Base-by-base conservation (phyloP, 1,139 yeast species). In the Kluyveromyces sp. region DNA sequence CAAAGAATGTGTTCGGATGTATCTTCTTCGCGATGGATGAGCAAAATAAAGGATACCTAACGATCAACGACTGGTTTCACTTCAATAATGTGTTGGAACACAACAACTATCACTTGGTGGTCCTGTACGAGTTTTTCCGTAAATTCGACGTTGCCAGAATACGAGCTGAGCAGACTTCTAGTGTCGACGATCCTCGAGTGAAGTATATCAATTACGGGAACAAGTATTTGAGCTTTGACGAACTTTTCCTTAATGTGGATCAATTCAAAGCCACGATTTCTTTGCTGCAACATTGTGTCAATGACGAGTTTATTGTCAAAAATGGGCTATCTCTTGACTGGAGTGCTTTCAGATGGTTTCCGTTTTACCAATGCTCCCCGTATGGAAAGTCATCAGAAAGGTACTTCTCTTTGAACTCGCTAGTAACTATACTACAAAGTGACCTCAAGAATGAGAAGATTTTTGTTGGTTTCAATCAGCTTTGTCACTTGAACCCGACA, bases 11-110 rank as follows among this genome's bases (percentile, higher is more conserved):
- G 0, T 67, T 68, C 51, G 75, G 75, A 11, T 55, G 83, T 48
- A 74, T 83, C 43, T 83, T 79, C 56, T 68, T 81, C 44, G 73
- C 82, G 33, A 79, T 86, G 20, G 92, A 83, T 59, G 70, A 71
- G 45, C 72, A 73, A 36, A 69, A 70, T 46, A 81, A 80, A 55
- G 89, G 89, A 1, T 80, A 70, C 51, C 65, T 83, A 40, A 72
- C 73, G 34, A 73, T 77, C 39, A 57, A 64, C 12, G 88, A 83
- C 53, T 83, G 85, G 76, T 63, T 75, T 33, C 67, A 69, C 31
- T 79, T 83, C 57, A 73, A 79, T 49, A 65, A 70, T 44, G 69
- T 79, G 30, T 66, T 83, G 48, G 73, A 78, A 37, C 66, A 73
- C 39, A 68, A 69, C 42, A 80, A 80, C 53, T 83, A 82, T 46